These are phyloP conservation scores for Apiospora sp. DNA, from an alignment of 2,329 filamentous ascomycete species.

Conservation along the genomic window DNA sequence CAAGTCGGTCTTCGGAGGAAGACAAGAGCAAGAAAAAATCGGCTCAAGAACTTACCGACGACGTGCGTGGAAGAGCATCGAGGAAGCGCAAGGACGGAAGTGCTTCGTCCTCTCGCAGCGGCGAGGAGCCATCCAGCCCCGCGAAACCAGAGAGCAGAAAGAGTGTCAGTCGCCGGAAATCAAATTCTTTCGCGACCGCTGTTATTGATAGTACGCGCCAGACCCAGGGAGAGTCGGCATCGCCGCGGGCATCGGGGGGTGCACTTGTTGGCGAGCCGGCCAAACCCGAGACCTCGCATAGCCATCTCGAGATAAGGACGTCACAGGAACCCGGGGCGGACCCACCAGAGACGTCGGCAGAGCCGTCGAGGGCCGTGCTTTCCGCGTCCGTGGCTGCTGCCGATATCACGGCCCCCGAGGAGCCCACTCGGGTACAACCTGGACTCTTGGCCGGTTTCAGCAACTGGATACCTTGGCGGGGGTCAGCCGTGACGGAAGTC, in stretches of 20 bases:
- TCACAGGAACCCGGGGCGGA: conserved; percentile 37
- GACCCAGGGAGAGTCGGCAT: conserved; percentile 37
- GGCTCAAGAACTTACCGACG: conserved; percentile 62
- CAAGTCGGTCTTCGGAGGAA: conserved; percentile 69
- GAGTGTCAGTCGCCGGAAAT: conserved; percentile 44
- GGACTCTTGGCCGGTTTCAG: conserved; percentile 49
- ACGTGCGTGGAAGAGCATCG: conserved; percentile 58
- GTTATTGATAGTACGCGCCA: conserved; percentile 53
- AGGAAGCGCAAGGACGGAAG: conserved; percentile 43
- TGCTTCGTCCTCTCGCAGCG: conserved; percentile 43
- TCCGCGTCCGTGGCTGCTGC: conserved; percentile 40
- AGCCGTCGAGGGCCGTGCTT: conserved; percentile 34
- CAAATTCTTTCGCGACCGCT: conserved; percentile 54
- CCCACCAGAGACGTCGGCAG: conserved; percentile 38
- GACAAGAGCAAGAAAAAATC: conserved; percentile 67
- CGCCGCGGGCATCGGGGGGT: conserved; percentile 46
- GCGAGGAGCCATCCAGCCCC: conserved; percentile 38
- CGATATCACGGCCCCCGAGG: conserved; percentile 38
- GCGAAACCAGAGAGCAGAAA: conserved; percentile 34
- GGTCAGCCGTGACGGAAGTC: conserved; percentile 28
- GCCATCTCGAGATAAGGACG: conserved; percentile 56
- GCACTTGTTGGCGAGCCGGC: conserved; percentile 63
- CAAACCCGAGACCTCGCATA: conserved; percentile 63
- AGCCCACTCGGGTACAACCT: conserved; percentile 28
- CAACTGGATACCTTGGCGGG: conserved; percentile 56